These are phyloP conservation scores for Escovopsis sp. DNA, from an alignment of 2,329 filamentous ascomycete genomes.

Conservation along the genomic window DNA sequence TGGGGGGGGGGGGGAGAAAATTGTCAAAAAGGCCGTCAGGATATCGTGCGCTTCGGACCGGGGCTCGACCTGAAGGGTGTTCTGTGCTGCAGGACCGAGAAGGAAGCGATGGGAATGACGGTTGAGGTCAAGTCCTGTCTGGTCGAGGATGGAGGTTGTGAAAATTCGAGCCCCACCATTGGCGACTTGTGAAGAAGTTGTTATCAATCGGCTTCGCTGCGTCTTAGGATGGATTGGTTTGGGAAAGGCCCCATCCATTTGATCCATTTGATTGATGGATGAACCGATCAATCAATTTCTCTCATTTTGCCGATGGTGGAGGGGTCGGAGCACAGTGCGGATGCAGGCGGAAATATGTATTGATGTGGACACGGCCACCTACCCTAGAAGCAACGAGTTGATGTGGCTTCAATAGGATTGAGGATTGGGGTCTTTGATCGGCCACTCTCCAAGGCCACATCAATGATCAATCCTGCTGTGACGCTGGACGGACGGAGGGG, in stretches of 20 bases:
- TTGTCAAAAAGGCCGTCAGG: background rate
- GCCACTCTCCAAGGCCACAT: too few relatives aligned
- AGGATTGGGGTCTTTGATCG: too few relatives aligned
- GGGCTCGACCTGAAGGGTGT: background rate
- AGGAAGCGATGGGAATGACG: constrained; percentile 4
- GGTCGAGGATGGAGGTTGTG: constrained; percentile 18
- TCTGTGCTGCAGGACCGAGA: constrained; percentile 3
- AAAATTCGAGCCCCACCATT: constrained; percentile 28
- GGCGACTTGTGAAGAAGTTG: constrained; percentile 14
- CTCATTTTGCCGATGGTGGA: background rate
- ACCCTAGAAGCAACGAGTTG: too few relatives aligned
- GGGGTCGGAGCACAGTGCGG: too few relatives aligned
- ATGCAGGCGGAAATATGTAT: too few relatives aligned
- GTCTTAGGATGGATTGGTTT: too few relatives aligned
- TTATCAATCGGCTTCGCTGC: background rate
- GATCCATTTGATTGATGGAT: too few relatives aligned
- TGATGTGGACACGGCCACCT: too few relatives aligned
- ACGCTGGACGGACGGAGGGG: too few relatives aligned
- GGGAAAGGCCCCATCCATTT: too few relatives aligned
- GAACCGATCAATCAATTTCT: background rate
- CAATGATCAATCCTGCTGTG: too few relatives aligned
- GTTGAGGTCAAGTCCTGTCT: constrained; percentile 6
- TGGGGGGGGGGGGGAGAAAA: background rate
- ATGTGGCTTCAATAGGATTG: too few relatives aligned
- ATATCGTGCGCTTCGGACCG: background rate